Evolutionary conservation across 139 green algal genomes (phyloP).

Genomic region (Chlorella sorokiniana): DNA sequence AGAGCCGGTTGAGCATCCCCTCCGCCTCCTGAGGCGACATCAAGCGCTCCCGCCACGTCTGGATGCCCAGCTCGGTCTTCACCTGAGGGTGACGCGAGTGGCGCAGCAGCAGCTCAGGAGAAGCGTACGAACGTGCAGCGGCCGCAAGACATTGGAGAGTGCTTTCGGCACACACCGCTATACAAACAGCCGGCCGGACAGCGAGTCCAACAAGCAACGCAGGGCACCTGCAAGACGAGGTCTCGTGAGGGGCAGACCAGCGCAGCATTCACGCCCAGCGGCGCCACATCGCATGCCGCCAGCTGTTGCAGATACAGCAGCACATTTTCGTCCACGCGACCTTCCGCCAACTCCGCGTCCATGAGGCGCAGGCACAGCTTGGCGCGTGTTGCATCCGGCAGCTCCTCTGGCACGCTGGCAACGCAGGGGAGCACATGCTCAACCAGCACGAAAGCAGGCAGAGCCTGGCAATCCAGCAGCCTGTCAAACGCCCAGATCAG

Average conservation of each 20-base stretch:
- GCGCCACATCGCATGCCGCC: not conserved
- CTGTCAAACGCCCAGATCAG: conserved; percentile 2
- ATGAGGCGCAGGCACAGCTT: conserved; percentile 6
- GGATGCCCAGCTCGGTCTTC: not conserved
- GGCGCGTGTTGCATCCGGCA: not conserved
- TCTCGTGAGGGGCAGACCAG: not conserved
- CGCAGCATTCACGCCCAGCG: not conserved
- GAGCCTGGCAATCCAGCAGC: not conserved
- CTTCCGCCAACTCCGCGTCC: not conserved
- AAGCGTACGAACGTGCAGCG: not conserved
- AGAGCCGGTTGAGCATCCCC: not conserved
- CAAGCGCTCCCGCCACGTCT: not conserved
- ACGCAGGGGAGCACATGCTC: not conserved
- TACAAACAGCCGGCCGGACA: no score
- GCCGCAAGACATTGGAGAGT: not conserved
- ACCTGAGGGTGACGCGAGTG: not conserved
- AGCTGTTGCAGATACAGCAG: not conserved
- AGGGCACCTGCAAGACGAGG: conserved; percentile 4
- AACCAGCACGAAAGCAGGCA: not conserved
- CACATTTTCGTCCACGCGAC: not conserved
- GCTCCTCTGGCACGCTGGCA: not conserved
- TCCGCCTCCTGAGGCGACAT: not conserved
- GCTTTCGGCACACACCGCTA: no score
- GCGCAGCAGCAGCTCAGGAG: not conserved
- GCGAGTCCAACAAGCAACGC: no score